A percentile compares a stretch with the other conserved stretches of the same genome.
Conservation (phyloP, 495 filamentous ascomycete species). For the Lasiosphaeris hirsuta region DNA sequence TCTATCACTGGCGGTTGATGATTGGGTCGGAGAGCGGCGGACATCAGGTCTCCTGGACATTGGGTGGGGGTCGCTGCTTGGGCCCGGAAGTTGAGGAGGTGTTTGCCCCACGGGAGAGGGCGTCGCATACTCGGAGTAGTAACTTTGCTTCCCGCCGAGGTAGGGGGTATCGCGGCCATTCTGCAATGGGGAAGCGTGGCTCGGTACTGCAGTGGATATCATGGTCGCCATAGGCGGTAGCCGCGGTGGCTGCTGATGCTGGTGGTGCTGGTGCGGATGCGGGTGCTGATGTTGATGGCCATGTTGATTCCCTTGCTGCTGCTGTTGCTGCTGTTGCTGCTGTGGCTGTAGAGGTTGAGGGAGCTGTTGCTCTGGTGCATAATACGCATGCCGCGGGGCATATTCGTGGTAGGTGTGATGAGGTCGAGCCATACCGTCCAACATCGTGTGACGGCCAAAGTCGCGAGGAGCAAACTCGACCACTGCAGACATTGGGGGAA, state of each 20-base stretch:
- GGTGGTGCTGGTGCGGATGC: constrained; percentile 6
- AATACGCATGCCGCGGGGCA: constrained; percentile 38
- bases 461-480: constrained; percentile 38
- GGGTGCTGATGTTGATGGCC: not conserved
- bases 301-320: constrained; percentile 25
- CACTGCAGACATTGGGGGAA: constrained; percentile 37
- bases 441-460: constrained; percentile 42
- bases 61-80: constrained; percentile 32
- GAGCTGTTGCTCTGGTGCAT: constrained; percentile 35
- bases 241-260: constrained; percentile 21
- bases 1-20: constrained; percentile 35
- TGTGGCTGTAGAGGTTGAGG: constrained; percentile 17
- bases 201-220: constrained; percentile 21
- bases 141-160: constrained; percentile 14
- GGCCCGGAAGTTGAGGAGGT: constrained; percentile 33
- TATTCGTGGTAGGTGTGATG: constrained; percentile 42
- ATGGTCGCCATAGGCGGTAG: constrained; percentile 33
- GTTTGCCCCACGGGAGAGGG: constrained; percentile 37
- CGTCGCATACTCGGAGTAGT: constrained; percentile 34
- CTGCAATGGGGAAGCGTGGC: constrained; percentile 22
- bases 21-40: constrained; percentile 33
- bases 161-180: constrained; percentile 30
- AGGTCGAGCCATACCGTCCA: constrained; percentile 48
- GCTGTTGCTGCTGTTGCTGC: constrained; percentile 10
- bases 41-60: constrained; percentile 33